These are phyloP conservation scores for Dicorynia guianensis DNA, from an alignment of 306 rosid genomes.

Conservation along the genomic window DNA sequence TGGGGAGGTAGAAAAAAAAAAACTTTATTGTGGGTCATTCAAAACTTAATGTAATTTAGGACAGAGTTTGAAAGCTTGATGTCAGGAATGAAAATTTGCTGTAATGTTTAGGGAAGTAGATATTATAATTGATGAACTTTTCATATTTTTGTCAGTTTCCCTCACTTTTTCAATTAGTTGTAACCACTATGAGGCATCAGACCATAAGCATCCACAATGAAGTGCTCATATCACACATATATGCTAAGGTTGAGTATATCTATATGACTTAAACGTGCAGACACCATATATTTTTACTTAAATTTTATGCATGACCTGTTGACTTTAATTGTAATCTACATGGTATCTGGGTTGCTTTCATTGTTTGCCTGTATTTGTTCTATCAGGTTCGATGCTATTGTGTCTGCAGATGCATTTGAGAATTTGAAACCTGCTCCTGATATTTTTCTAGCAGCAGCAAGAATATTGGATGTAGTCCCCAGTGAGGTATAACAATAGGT, in stretches of 20 bases:
- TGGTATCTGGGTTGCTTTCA: slow-evolving; percentile 27
- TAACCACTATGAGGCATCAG: slow-evolving; percentile 9
- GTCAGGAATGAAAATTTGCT: neutral
- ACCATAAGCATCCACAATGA: slow-evolving; percentile 35
- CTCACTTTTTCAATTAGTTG: slow-evolving; percentile 20
- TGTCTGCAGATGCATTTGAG: slow-evolving; percentile 98
- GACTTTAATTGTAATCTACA: slow-evolving; percentile 17
- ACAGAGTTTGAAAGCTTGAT: too few relatives aligned
- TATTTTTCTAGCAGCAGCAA: slow-evolving; percentile 91
- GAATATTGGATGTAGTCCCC: slow-evolving; percentile 71
- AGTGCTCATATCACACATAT: slow-evolving; percentile 5
- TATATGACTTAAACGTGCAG: slow-evolving; percentile 19
- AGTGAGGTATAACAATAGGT: slow-evolving; percentile 65
- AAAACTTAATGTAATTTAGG: too few relatives aligned
- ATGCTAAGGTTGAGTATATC: slow-evolving; percentile 27
- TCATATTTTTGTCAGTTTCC: neutral
- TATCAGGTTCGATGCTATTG: slow-evolving; percentile 92
- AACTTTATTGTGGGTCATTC: neutral
- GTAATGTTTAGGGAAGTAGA: neutral
- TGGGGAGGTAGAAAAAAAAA: neutral
- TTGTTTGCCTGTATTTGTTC: slow-evolving; percentile 34
- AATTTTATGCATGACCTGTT: slow-evolving; percentile 31
- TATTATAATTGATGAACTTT: neutral
- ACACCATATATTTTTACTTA: neutral
- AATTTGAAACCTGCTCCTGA: slow-evolving; percentile 98